Conservation (phyloP, 768 basidiomycete genomes). For the Megacollybia marginata region DNA sequence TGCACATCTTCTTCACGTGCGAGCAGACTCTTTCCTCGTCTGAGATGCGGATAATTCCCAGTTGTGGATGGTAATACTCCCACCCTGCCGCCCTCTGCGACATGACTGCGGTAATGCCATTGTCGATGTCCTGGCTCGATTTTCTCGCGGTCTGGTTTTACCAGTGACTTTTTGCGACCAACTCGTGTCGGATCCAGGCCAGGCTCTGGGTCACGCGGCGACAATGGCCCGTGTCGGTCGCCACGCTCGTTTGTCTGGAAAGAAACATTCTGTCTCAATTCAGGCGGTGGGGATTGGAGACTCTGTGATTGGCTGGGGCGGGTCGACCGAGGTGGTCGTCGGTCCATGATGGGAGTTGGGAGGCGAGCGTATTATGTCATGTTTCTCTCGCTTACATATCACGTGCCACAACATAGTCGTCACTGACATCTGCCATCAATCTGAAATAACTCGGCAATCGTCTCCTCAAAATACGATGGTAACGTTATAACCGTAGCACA, state of each 20-base stretch:
- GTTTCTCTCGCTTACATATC: no score
- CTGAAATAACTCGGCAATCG: no score
- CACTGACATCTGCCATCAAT: no score
- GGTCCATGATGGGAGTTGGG: slow-evolving; percentile 21
- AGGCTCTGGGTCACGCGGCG: slow-evolving; percentile 30
- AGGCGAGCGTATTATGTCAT: no score
- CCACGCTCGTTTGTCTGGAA: slow-evolving; percentile 67
- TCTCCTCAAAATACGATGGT: no score
- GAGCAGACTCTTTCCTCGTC: slow-evolving; percentile 85
- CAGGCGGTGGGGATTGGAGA: slow-evolving; percentile 32
- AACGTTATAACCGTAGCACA: no score
- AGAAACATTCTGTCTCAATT: slow-evolving; percentile 46
- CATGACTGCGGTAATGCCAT: slow-evolving; percentile 90
- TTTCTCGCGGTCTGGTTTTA: slow-evolving; percentile 90
- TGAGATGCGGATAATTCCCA: slow-evolving; percentile 73
- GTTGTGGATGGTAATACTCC: slow-evolving; percentile 80
- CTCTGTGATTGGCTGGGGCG: slow-evolving; percentile 34
- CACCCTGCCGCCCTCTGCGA: slow-evolving; percentile 62
- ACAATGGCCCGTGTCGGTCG: slow-evolving; percentile 53
- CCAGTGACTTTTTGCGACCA: slow-evolving; percentile 84
- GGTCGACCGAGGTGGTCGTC: slow-evolving; percentile 48
- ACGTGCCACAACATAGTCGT: no score
- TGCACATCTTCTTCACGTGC: slow-evolving; percentile 86
- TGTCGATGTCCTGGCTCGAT: slow-evolving; percentile 91
- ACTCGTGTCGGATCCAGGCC: slow-evolving; percentile 41